Base-by-base conservation (phyloP, 2,329 filamentous ascomycete genomes). In the Capronia coronata region DNA sequence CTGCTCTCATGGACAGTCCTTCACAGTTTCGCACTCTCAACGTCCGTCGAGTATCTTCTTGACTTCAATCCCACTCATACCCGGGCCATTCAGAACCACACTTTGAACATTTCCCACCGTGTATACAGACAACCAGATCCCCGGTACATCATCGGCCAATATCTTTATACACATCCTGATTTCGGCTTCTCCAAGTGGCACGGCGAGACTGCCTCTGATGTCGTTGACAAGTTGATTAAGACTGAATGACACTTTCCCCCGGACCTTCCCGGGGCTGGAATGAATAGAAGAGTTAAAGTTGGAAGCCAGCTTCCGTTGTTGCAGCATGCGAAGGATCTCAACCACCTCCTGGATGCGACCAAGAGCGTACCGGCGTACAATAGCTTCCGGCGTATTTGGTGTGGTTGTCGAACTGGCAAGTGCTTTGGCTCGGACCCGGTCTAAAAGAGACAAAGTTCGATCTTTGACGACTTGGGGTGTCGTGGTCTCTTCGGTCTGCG, bases 341-440 rank as follows among this genome's bases (percentile, higher is more conserved):
- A 80, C 76, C 8, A 89, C 77, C 59, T 88, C 84, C n/a, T 76
- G 73, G 0, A 82, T 77, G 8, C 84, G 78, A 59, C 84, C 79
- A 19, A 87, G 71, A 0, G 85, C 85, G 2, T 80, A 77, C 11
- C 74, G 76, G 10, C 83, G 81, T 54, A 77, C 71, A 2, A 86
- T 68, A 58, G 82, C 75, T 14, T 72, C 75, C 18, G 75, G 71
- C 0, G 76, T 70, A 0, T 75, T 76, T 0, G 65, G 58, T 50
- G 72, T 49, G 51, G 68, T 44, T 53, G 69, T 57, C 64, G 77
- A 64, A 64, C 77, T 72, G 69, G 70, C 23, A 61, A 64, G 29
- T 58, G 86, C 79, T 70, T 91, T 91, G 47, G 77, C 74, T 55
- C 84, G 82, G 56, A 94, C 78, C 42, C 86, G 83, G 65, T 90